Base-by-base conservation (phyloP, 2,329 filamentous ascomycete species). In the Chaetomiaceae sp. region DNA sequence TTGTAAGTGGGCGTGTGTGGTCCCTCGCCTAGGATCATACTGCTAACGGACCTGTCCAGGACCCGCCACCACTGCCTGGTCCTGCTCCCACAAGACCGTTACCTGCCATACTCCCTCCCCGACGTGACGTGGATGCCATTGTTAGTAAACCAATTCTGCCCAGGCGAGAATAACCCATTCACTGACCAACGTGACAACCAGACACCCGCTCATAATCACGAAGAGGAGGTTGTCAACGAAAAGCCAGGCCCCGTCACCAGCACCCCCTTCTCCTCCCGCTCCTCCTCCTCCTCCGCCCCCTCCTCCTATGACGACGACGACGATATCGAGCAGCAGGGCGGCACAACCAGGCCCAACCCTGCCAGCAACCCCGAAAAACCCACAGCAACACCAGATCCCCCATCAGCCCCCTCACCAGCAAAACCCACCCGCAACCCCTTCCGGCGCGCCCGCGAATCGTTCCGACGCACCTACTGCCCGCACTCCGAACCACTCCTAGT, bases 381-480 rank as follows among this genome's bases (percentile, higher is more conserved):
- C 12, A 13, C 38, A 30, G 13, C 21, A 50, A 5, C 31, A 13
- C n/a, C 27, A 33, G 8, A 33, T n/a, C n/a, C n/a, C n/a, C n/a
- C n/a, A 27, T 27, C 25, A 6, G 10, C 25, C 25, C 25, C 25
- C 25, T n/a, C 17, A 13, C 13, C 25, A 9, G 21, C 45, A 13
- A 17, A 21, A n/a, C 60, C 60, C 25, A 55, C 42, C 38, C 56
- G 55, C 37, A 62, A 62, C 17, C 54, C 48, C 2, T 57, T 62
- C 54, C 62, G 58, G 33, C 58, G 62, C 20, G 20, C 54, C n/a
- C 58, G 61, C 40, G 48, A 54, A 19, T 55, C 58, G 38, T 63
- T 67, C 46, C 58, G 64, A 31, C 54, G 56, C 37, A 65, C 64
- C 2, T 70, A 70, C 58, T 64, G 60, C 48, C 68, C 67, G 4